Base-by-base conservation (phyloP, 208 protist genomes). In the Naegleria fowleri region DNA sequence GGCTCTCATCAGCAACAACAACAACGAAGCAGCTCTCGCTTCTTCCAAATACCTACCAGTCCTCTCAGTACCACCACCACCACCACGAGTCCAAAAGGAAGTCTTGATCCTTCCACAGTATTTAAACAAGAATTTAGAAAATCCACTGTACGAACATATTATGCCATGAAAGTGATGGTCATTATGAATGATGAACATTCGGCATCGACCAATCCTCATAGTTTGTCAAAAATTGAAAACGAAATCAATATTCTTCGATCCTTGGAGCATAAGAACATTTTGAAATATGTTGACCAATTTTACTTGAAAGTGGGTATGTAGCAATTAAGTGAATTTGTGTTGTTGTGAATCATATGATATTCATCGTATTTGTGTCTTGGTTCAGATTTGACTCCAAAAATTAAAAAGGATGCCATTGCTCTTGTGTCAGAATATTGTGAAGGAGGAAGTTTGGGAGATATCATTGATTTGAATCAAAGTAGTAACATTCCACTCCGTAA, bases 271-370 rank as follows among this genome's bases (percentile, higher is more conserved):
- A 16, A 29, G n/a, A 88, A 88, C n/a, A 38, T 88, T 39, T 58
- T 88, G n/a, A 29, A 88, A 67, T 88, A 36, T 38, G 9, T 88
- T 36, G 85, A 67, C 36, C 29, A 58, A 67, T 88, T 88, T 88
- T 39, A 39, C 9, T 88, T 67, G 29, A 79, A 79, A 79, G 25
- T 36, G 19, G 55, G 55, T 67, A 67, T 29, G 55, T 48, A 48
- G 43, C 1, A 48, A 48, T 48, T 9, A 7, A 48, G 7, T 48
- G 43, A 7, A 48, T 9, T 48, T 48, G 43, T 48, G 43, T 9
- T 7, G 7, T 67, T 67, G 55, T 67, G 55, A 67, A 4, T 13
- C 22, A 29, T 22, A 29, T 29, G 22, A 67, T 67, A 1, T 22
- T 67, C 6, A 2, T 29, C 22, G 11, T 29, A 67, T 3, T 19